Evolutionary conservation across 129 eudicot species (phyloP), one percentile per base, ranked within the genome.

Genomic region (Artemisia tridentata): DNA sequence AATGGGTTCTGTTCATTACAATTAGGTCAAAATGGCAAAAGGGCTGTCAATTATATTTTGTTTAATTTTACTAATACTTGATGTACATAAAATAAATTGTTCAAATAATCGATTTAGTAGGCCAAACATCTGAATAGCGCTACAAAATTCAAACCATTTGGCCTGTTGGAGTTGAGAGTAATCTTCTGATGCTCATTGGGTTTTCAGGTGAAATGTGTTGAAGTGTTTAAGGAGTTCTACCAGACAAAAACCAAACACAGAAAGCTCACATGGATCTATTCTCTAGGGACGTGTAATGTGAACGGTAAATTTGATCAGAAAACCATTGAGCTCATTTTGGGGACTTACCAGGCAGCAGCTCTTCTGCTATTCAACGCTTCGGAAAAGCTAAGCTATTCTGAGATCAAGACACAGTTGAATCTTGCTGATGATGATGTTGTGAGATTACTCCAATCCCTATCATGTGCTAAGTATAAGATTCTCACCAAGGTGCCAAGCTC

Each of bases 311-410:
- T 90, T 70, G 97, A 81, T 19, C 72, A 78, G 64, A 92, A 92
- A 79, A 85, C 95, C 12, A 85, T 92, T 7, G 98, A 92, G 81
- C 80, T 92, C 79, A 75, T 85, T 51, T 72, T 92, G 80, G 83
- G 82, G 67, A 89, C 98, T 1, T 92, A 86, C 74, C 97, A 91
- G 90, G 98, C 96, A 58, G 95, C 98, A 15, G 96, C 80, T 1
- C 72, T 92, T 53, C 38, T 92, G 73, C 85, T 92, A 15, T 89
- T 92, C 59, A 92, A 89, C 73, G 68, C 86, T 21, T 80, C 95
- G 8, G 88, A 92, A 70, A 85, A 76, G 63, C 72, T 86, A 61
- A 88, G 95, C 69, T 92, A 80, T 55, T 73, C 80, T 14, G 98
- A 92, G 21, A 80, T 92, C 68, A 79, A 78, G 78, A 68, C 85